Evolutionary conservation across 148 eudicot genomes (phyloP).

Genomic region (Beta vulgaris): DNA sequence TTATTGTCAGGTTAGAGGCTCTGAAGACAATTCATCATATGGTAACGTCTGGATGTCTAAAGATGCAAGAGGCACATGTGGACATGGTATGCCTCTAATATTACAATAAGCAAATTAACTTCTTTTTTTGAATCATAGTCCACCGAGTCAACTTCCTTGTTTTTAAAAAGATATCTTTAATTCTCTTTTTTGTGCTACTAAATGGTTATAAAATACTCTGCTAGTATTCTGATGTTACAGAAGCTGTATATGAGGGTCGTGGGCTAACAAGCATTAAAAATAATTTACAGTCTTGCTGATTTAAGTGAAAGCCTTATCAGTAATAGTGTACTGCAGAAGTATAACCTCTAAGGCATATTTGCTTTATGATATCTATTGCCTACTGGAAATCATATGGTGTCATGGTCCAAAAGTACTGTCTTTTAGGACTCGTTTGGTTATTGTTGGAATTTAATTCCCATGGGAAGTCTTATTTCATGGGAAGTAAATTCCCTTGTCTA

Average conservation of each 20-base stretch:
- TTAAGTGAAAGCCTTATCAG: neutral
- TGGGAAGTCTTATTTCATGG: too few species aligned
- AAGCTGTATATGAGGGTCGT: neutral
- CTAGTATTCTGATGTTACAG: neutral
- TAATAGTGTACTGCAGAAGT: neutral
- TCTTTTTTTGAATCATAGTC: neutral
- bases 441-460: too few species aligned
- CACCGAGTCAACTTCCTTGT: neutral
- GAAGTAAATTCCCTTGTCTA: too few species aligned
- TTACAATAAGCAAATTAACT: neutral
- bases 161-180: neutral
- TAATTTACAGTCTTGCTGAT: neutral
- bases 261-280: neutral
- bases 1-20: conserved; percentile 59
- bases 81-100: conserved; percentile 53
- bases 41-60: conserved; percentile 45
- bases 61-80: conserved; percentile 58
- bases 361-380: neutral
- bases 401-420: neutral
- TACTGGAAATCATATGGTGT: neutral
- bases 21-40: conserved; percentile 63
- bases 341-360: neutral
- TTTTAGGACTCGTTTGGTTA: too few species aligned
- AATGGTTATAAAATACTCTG: neutral
- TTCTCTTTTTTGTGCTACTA: neutral